Conservation (phyloP, 179 eudicot genomes). For the Spinacia oleracea region DNA sequence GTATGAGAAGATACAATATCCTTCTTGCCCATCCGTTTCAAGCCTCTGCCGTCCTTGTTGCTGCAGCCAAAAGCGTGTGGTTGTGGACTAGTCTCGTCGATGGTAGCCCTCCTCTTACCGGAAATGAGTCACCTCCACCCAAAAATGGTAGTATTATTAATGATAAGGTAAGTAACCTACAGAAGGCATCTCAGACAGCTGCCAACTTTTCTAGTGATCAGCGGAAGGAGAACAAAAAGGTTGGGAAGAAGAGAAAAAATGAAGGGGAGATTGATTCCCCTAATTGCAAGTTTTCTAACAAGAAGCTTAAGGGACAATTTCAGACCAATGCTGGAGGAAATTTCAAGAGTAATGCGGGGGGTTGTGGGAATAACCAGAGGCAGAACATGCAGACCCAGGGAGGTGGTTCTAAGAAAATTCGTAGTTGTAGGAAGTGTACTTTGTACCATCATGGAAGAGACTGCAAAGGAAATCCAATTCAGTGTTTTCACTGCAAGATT, state of each 20-base stretch:
- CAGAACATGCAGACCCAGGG: background rate
- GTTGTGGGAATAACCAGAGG: too few species aligned
- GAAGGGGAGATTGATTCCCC: background rate
- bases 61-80: slow-evolving; percentile 93
- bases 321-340: background rate
- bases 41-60: slow-evolving; percentile 68
- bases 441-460: too few species aligned
- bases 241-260: background rate
- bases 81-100: slow-evolving; percentile 72
- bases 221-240: background rate
- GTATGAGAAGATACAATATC: slow-evolving; percentile 85
- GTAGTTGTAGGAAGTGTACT: background rate
- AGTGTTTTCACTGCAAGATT: too few species aligned
- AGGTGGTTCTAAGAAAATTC: background rate
- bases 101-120: slow-evolving; percentile 69
- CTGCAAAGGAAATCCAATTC: too few species aligned
- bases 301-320: background rate
- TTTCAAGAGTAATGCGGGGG: background rate
- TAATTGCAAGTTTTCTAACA: background rate
- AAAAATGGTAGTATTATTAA: slow-evolving; percentile 28
- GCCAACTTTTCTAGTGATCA: too few species aligned
- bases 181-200: background rate
- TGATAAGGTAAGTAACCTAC: too few species aligned
- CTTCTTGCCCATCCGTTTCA: slow-evolving; percentile 81
- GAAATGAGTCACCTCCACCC: slow-evolving; percentile 37